Conservation (phyloP, 306 rosid genomes). For the Glycine soja region DNA sequence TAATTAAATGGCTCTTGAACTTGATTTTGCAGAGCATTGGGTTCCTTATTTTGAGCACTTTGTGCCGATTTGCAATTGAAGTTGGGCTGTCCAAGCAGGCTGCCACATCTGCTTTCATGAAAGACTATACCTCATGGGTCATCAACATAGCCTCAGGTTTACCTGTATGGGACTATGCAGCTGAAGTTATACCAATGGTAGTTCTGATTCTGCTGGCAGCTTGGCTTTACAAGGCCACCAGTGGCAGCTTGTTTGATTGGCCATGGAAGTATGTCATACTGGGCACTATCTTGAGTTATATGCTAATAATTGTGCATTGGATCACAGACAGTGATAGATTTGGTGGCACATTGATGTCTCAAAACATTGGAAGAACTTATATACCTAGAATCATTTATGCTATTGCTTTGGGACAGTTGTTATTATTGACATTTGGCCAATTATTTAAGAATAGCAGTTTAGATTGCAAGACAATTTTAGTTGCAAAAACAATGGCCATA, state of each 20-base stretch:
- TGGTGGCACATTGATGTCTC: slow-evolving; percentile 52
- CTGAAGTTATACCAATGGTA: slow-evolving; percentile 69
- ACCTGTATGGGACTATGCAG: slow-evolving; percentile 65
- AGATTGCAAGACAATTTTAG: slow-evolving; percentile 57
- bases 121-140: slow-evolving; percentile 72
- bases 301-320: slow-evolving; percentile 75
- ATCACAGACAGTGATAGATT: slow-evolving; percentile 59
- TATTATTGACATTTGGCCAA: slow-evolving; percentile 59
- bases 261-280: slow-evolving; percentile 61
- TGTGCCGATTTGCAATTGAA: slow-evolving; percentile 84
- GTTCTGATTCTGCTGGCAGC: slow-evolving; percentile 67
- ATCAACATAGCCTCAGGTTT: slow-evolving; percentile 58
- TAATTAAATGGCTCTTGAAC: slow-evolving; percentile 37
- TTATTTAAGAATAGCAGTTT: slow-evolving; percentile 48
- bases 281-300: slow-evolving; percentile 70
- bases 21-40: slow-evolving; percentile 71
- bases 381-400: slow-evolving; percentile 77
- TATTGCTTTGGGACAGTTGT: slow-evolving; percentile 75
- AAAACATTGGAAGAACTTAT: slow-evolving; percentile 62
- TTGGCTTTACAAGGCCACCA: slow-evolving; percentile 66
- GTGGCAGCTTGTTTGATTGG: slow-evolving; percentile 51
- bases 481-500: slow-evolving; percentile 66
- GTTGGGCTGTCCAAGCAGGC: slow-evolving; percentile 90
- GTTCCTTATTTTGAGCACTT: slow-evolving; percentile 80
- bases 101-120: slow-evolving; percentile 76